Conservation (phyloP, 2,329 filamentous ascomycete genomes). For the Beauveria pseudobassiana region DNA sequence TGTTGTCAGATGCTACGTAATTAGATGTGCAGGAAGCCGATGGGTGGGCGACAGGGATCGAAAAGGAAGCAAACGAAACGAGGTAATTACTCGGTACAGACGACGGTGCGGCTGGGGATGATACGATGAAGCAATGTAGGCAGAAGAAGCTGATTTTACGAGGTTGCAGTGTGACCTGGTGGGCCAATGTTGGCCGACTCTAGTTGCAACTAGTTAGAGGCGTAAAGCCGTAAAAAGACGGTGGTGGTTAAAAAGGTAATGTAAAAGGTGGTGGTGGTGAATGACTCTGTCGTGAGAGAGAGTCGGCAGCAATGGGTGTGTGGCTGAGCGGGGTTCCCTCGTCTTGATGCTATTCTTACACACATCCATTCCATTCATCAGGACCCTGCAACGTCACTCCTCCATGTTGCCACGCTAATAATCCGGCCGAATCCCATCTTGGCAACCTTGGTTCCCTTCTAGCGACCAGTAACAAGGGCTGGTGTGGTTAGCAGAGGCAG, state of each 20-base stretch:
- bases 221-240: neutral
- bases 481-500: too few species aligned
- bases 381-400: too few species aligned
- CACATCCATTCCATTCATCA: neutral
- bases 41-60: neutral
- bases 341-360: slow-evolving; percentile 8
- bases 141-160: neutral
- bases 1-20: neutral
- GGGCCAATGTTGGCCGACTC: neutral
- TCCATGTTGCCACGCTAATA: too few species aligned
- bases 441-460: too few species aligned
- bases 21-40: neutral
- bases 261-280: neutral
- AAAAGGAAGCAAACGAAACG: neutral
- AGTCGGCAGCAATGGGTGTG: neutral
- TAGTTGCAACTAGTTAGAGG: too few species aligned
- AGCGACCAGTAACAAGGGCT: too few species aligned
- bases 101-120: neutral
- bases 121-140: neutral
- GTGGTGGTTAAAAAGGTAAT: too few species aligned
- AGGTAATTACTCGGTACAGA: neutral
- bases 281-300: neutral
- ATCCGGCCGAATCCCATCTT: too few species aligned
- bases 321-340: neutral
- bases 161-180: slow-evolving; percentile 5